A percentile compares a stretch with the other conserved stretches of the same genome.
These are phyloP conservation scores for Apiotrichum sp. DNA, from an alignment of 1,284 basidiomycete genomes.

Conservation along the genomic window DNA sequence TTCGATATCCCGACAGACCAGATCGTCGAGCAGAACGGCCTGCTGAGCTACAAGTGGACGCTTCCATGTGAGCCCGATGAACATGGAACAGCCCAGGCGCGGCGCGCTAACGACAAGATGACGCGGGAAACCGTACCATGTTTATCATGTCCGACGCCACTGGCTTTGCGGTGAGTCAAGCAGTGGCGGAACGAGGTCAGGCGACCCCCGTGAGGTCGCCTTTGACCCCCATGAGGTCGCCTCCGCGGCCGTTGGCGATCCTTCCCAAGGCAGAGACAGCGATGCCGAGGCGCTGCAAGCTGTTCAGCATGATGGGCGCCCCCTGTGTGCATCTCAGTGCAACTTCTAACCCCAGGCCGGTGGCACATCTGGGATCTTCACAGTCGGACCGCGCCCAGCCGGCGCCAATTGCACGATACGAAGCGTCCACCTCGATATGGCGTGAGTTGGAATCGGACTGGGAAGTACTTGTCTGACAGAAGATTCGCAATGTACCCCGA, in stretches of 20 bases:
- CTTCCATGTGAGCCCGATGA: slow-evolving; percentile 29
- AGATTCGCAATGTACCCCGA: slow-evolving; percentile 32
- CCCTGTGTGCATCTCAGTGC: background rate
- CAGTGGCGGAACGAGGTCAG: too few relatives aligned
- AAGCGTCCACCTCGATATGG: slow-evolving; percentile 3
- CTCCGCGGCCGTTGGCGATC: background rate
- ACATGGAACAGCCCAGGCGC: too few relatives aligned
- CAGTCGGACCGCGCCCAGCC: slow-evolving; percentile 14
- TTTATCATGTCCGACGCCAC: slow-evolving; percentile 40
- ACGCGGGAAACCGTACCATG: slow-evolving; percentile 23
- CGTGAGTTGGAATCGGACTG: slow-evolving; percentile 14
- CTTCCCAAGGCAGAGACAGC: background rate
- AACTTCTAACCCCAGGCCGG: slow-evolving; percentile 23
- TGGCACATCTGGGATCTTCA: slow-evolving; percentile 31
- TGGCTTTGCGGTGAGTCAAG: slow-evolving; percentile 32
- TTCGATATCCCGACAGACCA: slow-evolving; percentile 17
- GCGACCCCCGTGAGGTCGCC: background rate
- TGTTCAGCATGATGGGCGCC: background rate
- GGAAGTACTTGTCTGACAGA: background rate
- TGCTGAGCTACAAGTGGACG: slow-evolving; percentile 24
- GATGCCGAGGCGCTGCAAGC: background rate
- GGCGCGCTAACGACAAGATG: slow-evolving; percentile 18
- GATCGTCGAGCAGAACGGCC: slow-evolving; percentile 2
- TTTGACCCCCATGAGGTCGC: background rate
- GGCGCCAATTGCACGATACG: slow-evolving; percentile 22